A percentile compares a stretch with the other conserved stretches of the same genome.
phyloP scores from a whole-genome alignment of 1,284 basidiomycete species.

The Nidula niveotomentosa region DNA sequence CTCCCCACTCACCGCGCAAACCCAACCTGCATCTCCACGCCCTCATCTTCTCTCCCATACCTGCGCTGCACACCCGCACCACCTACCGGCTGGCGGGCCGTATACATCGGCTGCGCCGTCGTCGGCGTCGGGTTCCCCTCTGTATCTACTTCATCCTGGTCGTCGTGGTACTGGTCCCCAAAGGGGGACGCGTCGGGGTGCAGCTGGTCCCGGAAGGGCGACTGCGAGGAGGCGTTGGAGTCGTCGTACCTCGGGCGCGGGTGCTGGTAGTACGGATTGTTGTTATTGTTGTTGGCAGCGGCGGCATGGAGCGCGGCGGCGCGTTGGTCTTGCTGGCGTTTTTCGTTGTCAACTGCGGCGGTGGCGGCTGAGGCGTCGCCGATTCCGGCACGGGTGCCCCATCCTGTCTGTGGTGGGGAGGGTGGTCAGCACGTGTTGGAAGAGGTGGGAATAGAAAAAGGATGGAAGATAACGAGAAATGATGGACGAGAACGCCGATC shows the following conservation, averaged over 20 bases:
- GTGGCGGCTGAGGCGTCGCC: conserved; percentile 77
- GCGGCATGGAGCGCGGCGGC: no score
- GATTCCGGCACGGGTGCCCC: conserved; percentile 91
- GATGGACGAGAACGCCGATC: not conserved
- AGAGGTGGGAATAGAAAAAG: not conserved
- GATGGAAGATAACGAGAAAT: not conserved
- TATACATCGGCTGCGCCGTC: conserved; percentile 16
- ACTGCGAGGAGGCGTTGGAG: conserved; percentile 9
- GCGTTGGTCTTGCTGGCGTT: conserved; percentile 19
- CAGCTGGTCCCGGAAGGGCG: conserved; percentile 25
- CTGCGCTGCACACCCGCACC: conserved; percentile 12
- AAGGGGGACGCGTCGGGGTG: conserved; percentile 18
- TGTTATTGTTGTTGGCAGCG: not conserved
- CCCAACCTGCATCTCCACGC: conserved; percentile 19
- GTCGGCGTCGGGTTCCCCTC: conserved; percentile 19
- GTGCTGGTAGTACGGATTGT: conserved; percentile 12
- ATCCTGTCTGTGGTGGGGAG: conserved; percentile 60
- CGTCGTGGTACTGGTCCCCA: no score
- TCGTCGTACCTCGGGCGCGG: conserved; percentile 2
- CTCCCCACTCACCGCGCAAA: conserved; percentile 15
- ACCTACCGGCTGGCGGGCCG: conserved; percentile 9
- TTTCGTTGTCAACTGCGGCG: conserved; percentile 50
- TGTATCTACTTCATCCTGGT: no score
- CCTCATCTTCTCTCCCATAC: conserved; percentile 19
- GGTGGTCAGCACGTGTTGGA: not conserved